Evolutionary conservation across 2,329 filamentous ascomycete species (phyloP).

Genomic region (Delphinella strobiligena): DNA sequence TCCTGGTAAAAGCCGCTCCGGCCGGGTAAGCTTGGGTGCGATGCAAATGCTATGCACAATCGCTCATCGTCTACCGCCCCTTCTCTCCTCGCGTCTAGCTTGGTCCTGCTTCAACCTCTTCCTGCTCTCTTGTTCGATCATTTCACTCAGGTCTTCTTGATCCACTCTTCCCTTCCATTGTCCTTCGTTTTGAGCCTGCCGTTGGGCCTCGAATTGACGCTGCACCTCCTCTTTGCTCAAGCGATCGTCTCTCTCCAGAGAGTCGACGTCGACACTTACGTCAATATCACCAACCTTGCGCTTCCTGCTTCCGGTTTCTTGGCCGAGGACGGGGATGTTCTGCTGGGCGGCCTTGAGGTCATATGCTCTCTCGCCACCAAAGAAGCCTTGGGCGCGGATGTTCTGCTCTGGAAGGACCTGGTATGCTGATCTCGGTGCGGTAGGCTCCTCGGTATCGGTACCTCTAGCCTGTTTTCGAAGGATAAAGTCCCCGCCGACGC

Average conservation of each 20-base stretch:
- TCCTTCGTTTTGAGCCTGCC: conserved; percentile 44
- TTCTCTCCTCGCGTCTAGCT: conserved; percentile 48
- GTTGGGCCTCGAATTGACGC: conserved; percentile 64
- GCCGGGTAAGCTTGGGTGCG: no score
- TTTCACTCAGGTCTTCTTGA: conserved; percentile 85
- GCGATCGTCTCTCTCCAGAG: conserved; percentile 60
- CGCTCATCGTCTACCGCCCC: conserved; percentile 33
- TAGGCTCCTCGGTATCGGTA: conserved; percentile 75
- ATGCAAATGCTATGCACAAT: no score
- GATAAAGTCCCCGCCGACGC: conserved; percentile 76
- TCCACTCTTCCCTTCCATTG: conserved; percentile 62
- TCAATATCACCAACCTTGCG: conserved; percentile 86
- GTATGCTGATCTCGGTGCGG: conserved; percentile 55
- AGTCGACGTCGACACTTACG: conserved; percentile 78
- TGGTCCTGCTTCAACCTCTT: conserved; percentile 84
- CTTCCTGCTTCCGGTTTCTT: conserved; percentile 72
- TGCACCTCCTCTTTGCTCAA: conserved; percentile 76
- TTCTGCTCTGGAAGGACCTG: conserved; percentile 83
- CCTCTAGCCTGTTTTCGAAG: conserved; percentile 77
- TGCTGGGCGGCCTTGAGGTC: conserved; percentile 53
- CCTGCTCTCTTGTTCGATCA: conserved; percentile 87
- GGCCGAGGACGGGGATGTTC: conserved; percentile 60
- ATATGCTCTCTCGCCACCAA: conserved; percentile 88
- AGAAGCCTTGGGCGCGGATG: conserved; percentile 80
- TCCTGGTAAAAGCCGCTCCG: no score